Base-by-base conservation (phyloP, 768 basidiomycete genomes). In the Macrocybe gigantea region DNA sequence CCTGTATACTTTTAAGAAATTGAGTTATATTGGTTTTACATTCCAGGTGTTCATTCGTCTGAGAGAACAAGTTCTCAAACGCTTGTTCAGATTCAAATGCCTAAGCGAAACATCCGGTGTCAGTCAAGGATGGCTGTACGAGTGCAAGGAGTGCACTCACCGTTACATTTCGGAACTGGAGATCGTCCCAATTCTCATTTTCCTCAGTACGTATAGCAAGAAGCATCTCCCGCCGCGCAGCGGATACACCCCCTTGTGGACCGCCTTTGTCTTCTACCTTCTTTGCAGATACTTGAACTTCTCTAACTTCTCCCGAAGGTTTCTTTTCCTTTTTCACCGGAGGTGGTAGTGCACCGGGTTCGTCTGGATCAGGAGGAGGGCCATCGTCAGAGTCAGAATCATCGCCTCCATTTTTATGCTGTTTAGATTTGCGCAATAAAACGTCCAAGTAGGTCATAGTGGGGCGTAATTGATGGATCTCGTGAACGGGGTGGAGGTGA, bases 391-490 rank as follows among this genome's bases (percentile, higher is more conserved):
- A 83, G 39, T 90, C 88, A 1, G 83, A 83, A 48, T 83, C 88
- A 3, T 75, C 78, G 6, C 73, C 80, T 33, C 57, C 75, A 37
- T 69, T 67, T 14, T 71, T 69, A 41, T 62, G 60, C 14, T 76
- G 79, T 55, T 72, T 78, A 51, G 63, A 70, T 68, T 84, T 88
- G 34, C 80, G 80, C 15, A 82, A 80, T 47, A 85, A 61, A 49
- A 79, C 64, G 60, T 93, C 91, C 52, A 93, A 72, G 65, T 93
- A 88, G 12, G 86, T 88, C 54, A 92, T 65, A 2, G 85, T 84
- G 7, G 90, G 90, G 39, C 89, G 82, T 54, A 93, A 74, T 62
- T 93, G 91, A 58, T 91, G 85, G 0, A 79, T 84, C 66, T 88
- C 79, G 52, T 67, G 76, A 58, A 93, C 78, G 35, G 88, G 87